Evolutionary conservation across 2,329 filamentous ascomycete species (phyloP).

Genomic region (Colletotrichum plurivorum): DNA sequence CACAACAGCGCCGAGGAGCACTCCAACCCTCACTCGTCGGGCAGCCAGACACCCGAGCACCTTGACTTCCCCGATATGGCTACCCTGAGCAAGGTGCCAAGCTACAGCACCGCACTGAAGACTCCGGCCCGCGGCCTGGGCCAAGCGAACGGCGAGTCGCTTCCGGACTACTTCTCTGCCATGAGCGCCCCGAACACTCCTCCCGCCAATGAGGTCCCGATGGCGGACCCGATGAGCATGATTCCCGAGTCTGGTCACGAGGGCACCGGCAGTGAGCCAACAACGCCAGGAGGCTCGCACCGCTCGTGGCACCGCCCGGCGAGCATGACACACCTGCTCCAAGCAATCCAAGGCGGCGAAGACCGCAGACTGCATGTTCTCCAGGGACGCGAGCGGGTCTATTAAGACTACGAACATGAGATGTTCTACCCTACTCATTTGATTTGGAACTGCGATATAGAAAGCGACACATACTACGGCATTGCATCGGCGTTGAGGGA

Average conservation of each 20-base stretch:
- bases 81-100: slow-evolving; percentile 80
- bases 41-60: slow-evolving; percentile 70
- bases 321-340: slow-evolving; percentile 38
- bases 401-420: slow-evolving; percentile 32
- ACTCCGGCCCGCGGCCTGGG: slow-evolving; percentile 70
- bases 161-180: slow-evolving; percentile 79
- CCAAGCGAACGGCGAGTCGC: slow-evolving; percentile 61
- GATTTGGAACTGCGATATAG: slow-evolving; percentile 13
- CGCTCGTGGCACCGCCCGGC: slow-evolving; percentile 38
- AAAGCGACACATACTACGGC: slow-evolving; percentile 8
- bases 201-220: slow-evolving; percentile 50
- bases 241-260: slow-evolving; percentile 46
- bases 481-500: slow-evolving; percentile 33
- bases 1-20: slow-evolving; percentile 67
- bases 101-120: slow-evolving; percentile 81
- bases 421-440: slow-evolving; percentile 19
- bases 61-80: slow-evolving; percentile 72
- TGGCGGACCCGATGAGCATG: slow-evolving; percentile 45
- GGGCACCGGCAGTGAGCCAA: slow-evolving; percentile 24
- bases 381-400: slow-evolving; percentile 53
- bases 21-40: slow-evolving; percentile 54
- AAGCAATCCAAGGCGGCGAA: slow-evolving; percentile 32
- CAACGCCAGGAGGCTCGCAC: slow-evolving; percentile 30
- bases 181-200: slow-evolving; percentile 67
- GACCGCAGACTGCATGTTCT: slow-evolving; percentile 52